Conservation (phyloP, 2,329 filamentous ascomycete genomes). For the Alternaria brassicae region DNA sequence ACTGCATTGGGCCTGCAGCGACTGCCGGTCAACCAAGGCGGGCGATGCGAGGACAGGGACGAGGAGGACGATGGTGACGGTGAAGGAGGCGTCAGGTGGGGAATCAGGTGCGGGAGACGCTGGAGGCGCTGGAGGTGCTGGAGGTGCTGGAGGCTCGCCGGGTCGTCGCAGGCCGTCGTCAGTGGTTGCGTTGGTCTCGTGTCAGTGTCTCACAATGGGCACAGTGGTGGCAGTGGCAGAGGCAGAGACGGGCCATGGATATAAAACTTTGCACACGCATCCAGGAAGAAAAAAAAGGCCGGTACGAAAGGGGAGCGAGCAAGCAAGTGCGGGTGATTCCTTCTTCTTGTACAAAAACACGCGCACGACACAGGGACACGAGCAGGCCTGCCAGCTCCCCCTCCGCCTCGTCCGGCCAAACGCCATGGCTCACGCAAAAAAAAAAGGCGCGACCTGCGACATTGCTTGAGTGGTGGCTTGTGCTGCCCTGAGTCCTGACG, state of each 20-base stretch:
- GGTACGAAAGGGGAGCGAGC: background rate
- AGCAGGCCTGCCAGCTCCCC: background rate
- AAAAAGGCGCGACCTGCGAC: too few species aligned
- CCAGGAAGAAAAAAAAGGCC: background rate
- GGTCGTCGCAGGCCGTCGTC: too few species aligned
- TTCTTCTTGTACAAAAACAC: constrained; percentile 22
- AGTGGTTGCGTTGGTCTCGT: too few species aligned
- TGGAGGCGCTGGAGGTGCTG: too few species aligned
- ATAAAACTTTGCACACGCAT: constrained; percentile 2
- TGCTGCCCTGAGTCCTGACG: background rate
- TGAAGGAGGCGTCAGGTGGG: background rate
- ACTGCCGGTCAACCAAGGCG: background rate
- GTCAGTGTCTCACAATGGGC: constrained; percentile 8
- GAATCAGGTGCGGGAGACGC: too few species aligned
- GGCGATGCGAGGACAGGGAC: background rate
- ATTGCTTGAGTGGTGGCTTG: constrained; percentile 3
- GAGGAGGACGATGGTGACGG: background rate
- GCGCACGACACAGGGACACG: background rate
- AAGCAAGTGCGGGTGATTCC: background rate
- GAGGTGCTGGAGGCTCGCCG: too few species aligned
- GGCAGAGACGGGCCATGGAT: background rate
- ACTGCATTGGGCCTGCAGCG: constrained; percentile 16
- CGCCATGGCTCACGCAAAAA: background rate
- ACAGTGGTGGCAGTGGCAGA: background rate
- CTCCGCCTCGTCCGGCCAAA: background rate